Conservation (phyloP, 2,329 filamentous ascomycete genomes). For the Didymella sp. region DNA sequence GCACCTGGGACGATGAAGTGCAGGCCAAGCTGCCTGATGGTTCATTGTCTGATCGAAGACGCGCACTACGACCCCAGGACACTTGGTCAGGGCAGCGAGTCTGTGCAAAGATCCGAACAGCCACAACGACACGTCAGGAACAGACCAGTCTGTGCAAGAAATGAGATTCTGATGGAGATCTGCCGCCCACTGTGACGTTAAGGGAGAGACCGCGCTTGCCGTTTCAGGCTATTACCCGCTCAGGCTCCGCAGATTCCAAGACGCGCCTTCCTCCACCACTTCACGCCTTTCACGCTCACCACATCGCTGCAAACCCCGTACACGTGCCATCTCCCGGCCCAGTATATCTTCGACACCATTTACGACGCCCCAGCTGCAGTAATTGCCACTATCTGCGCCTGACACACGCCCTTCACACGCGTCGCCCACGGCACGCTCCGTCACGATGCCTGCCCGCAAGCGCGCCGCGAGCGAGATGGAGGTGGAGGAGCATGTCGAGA, state of each 20-base stretch:
- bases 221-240: slow-evolving; percentile 9
- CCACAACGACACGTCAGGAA: slow-evolving; percentile 11
- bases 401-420: slow-evolving; percentile 32
- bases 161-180: slow-evolving; percentile 1
- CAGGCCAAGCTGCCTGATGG: not conserved
- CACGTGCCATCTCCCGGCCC: slow-evolving; percentile 6
- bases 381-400: not conserved
- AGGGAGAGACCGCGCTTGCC: slow-evolving; percentile 3
- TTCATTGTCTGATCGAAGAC: not conserved
- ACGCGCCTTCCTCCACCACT: slow-evolving; percentile 19
- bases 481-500: slow-evolving; percentile 55
- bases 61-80: not conserved
- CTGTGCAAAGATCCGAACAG: not conserved
- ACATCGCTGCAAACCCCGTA: not conserved
- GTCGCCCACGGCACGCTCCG: slow-evolving; percentile 42
- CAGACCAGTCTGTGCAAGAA: slow-evolving; percentile 2
- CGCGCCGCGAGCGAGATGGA: slow-evolving; percentile 61
- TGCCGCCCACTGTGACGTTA: slow-evolving; percentile 14
- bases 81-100: not conserved
- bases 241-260: slow-evolving; percentile 15
- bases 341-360: not conserved
- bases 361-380: not conserved
- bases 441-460: slow-evolving; percentile 49
- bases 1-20: not conserved
- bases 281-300: slow-evolving; percentile 14